A percentile compares a stretch with the other conserved stretches of the same genome.
These are phyloP conservation scores for Aspergillus sojae DNA, from an alignment of 2,329 filamentous ascomycete genomes.

Conservation along the genomic window DNA sequence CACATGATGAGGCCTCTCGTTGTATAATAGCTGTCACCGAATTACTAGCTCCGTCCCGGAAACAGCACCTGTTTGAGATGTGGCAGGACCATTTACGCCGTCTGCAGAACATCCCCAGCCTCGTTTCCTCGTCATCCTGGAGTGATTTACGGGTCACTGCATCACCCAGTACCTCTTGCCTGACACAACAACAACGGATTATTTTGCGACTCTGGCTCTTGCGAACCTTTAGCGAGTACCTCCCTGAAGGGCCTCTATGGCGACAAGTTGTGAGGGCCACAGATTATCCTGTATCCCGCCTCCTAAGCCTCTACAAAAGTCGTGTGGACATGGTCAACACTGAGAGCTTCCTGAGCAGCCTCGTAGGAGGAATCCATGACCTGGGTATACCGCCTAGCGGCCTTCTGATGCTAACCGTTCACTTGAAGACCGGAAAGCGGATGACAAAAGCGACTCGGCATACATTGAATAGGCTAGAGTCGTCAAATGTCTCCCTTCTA, in stretches of 20 bases:
- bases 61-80: slow-evolving; percentile 27
- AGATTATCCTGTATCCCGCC: slow-evolving; percentile 23
- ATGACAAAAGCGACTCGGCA: slow-evolving; percentile 26
- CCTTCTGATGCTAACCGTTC: slow-evolving; percentile 30
- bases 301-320: slow-evolving; percentile 35
- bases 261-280: slow-evolving; percentile 20
- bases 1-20: slow-evolving; percentile 27
- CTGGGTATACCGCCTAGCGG: slow-evolving; percentile 35
- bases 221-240: slow-evolving; percentile 27
- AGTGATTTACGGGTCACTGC: slow-evolving; percentile 18
- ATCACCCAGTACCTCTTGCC: not conserved
- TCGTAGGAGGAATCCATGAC: slow-evolving; percentile 32
- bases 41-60: slow-evolving; percentile 25
- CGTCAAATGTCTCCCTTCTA: slow-evolving; percentile 26
- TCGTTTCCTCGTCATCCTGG: slow-evolving; percentile 32
- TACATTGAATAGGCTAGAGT: slow-evolving; percentile 32
- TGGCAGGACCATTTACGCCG: slow-evolving; percentile 35
- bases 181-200: slow-evolving; percentile 29
- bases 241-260: slow-evolving; percentile 25
- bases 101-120: slow-evolving; percentile 21
- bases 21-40: slow-evolving; percentile 39
- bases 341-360: slow-evolving; percentile 28
- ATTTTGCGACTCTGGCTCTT: slow-evolving; percentile 38
- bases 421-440: slow-evolving; percentile 28
- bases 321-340: slow-evolving; percentile 14